Percentiles rank a stretch among this genome's conserved stretches.
Evolutionary conservation across 1,284 basidiomycete species (phyloP).

Genomic region (Vanrija pseudolonga): DNA sequence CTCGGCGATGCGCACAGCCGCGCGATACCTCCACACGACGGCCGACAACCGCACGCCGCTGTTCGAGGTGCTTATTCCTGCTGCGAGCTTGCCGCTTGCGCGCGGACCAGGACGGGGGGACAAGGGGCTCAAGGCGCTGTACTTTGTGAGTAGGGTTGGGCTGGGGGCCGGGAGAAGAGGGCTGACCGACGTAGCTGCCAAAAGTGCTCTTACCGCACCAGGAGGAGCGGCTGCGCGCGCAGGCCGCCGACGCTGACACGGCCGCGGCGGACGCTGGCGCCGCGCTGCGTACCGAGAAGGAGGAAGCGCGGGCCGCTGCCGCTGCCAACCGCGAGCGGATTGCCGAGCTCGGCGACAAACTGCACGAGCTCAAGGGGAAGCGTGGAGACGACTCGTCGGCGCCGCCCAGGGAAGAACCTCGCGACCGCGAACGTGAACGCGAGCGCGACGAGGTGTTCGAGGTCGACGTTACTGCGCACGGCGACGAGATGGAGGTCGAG

Average conservation of each 20-base stretch:
- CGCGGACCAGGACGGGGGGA: constrained; percentile 29
- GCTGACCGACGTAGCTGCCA: constrained; percentile 31
- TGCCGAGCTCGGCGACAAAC: constrained; percentile 24
- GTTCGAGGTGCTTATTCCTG: constrained; percentile 24
- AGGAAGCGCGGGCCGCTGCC: constrained; percentile 13
- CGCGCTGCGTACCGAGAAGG: constrained; percentile 31
- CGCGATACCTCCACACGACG: constrained; percentile 37
- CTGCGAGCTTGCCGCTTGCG: constrained; percentile 35
- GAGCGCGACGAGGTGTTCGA: background rate
- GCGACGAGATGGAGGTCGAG: constrained; percentile 23
- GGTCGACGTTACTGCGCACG: constrained; percentile 10
- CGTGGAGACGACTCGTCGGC: constrained; percentile 7
- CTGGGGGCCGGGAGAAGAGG: background rate
- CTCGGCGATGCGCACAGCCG: constrained; percentile 28
- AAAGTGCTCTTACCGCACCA: constrained; percentile 42
- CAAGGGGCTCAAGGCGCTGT: constrained; percentile 26
- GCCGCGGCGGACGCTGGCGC: constrained; percentile 32
- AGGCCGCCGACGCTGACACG: constrained; percentile 29
- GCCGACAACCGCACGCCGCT: constrained; percentile 8
- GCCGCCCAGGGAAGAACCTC: constrained; percentile 12
- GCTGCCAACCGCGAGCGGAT: constrained; percentile 25
- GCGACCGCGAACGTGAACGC: constrained; percentile 16
- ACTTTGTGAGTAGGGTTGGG: constrained; percentile 33
- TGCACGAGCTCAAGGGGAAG: constrained; percentile 27
- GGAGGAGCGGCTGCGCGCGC: constrained; percentile 27